Conservation (phyloP, 306 rosid genomes). For the Cucumis hystrix region DNA sequence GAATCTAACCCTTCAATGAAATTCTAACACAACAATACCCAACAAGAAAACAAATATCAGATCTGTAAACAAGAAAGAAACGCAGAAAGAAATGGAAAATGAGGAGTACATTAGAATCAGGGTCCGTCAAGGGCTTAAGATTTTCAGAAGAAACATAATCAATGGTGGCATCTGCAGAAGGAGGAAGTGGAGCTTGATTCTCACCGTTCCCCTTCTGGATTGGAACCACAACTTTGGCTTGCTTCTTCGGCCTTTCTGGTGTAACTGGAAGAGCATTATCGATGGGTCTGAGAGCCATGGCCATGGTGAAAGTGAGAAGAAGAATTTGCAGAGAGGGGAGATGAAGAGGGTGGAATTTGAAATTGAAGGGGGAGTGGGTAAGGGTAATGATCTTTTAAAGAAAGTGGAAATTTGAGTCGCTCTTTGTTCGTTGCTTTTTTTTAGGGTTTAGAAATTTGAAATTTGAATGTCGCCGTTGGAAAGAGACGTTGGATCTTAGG, state of each 20-base stretch:
- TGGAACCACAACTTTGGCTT: constrained; percentile 35
- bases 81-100: neutral
- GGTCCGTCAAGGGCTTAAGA: constrained; percentile 55
- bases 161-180: constrained; percentile 36
- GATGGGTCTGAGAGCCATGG: constrained; percentile 82
- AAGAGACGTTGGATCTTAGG: neutral
- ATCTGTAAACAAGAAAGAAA: neutral
- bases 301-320: constrained; percentile 16
- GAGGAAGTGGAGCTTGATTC: constrained; percentile 36
- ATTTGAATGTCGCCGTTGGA: constrained; percentile 1
- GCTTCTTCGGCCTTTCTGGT: constrained; percentile 64
- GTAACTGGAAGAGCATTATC: constrained; percentile 66
- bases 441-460: neutral
- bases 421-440: neutral
- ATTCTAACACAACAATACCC: constrained; percentile 19
- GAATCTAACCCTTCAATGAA: constrained; percentile 55
- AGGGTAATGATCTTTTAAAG: neutral
- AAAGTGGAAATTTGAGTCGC: neutral
- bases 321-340: neutral
- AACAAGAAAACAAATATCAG: neutral
- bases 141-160: constrained; percentile 64
- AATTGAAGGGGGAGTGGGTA: neutral
- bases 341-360: neutral
- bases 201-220: constrained; percentile 44
- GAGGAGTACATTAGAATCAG: constrained; percentile 54